phyloP scores from a whole-genome alignment of 2,329 filamentous ascomycete species.

The Colletotrichum caudatum region DNA sequence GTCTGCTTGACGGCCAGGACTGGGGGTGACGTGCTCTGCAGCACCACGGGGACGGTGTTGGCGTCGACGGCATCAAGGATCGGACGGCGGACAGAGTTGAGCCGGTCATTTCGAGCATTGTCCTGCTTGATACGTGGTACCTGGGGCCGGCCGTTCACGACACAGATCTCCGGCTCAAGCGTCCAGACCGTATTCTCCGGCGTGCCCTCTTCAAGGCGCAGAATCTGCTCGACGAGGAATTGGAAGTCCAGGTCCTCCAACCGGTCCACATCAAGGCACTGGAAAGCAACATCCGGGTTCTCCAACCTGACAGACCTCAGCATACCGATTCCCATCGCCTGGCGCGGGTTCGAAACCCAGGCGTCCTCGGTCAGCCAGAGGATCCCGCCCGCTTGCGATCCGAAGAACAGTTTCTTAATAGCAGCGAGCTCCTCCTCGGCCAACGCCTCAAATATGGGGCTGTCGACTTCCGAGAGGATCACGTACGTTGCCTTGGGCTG shows the following conservation, averaged over 20 bases:
- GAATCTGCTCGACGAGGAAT: not conserved
- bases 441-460: conserved; percentile 47
- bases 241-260: not conserved
- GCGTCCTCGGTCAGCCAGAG: conserved; percentile 44
- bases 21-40: too few relatives aligned
- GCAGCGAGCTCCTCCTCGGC: conserved; percentile 13
- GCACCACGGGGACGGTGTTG: too few relatives aligned
- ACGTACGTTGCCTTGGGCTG: conserved; percentile 18
- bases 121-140: conserved; percentile 27
- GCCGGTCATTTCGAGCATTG: not conserved
- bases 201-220: not conserved
- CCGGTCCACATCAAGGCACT: conserved; percentile 30
- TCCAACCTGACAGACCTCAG: conserved; percentile 23
- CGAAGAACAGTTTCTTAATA: not conserved
- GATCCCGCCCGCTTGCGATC: conserved; percentile 16
- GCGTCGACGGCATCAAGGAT: too few relatives aligned
- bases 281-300: conserved; percentile 19
- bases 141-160: not conserved
- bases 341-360: conserved; percentile 36
- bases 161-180: conserved; percentile 9
- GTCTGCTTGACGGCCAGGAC: too few relatives aligned
- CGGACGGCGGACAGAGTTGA: too few relatives aligned
- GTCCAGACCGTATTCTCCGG: not conserved
- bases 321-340: conserved; percentile 40
- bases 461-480: conserved; percentile 35